Percentiles rank a stretch among this genome's conserved stretches.
Evolutionary conservation across 140 eudicot species (phyloP).

Genomic region (Anethum foeniculum): DNA sequence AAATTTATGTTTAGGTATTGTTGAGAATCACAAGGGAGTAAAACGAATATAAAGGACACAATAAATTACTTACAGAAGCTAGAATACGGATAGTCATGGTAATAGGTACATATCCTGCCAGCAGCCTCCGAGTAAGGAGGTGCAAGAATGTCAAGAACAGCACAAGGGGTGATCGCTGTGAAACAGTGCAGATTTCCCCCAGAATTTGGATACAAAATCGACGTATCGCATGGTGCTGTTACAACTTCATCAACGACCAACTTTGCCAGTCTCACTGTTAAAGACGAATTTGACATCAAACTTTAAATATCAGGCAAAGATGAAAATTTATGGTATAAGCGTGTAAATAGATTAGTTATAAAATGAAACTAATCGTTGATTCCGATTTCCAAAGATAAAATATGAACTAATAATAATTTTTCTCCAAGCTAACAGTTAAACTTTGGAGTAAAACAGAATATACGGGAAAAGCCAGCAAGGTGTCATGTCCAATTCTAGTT

Average conservation of each 20-base stretch:
- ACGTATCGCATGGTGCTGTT: constrained; percentile 76
- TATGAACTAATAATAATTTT: background rate
- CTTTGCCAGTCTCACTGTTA: constrained; percentile 81
- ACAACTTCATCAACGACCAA: constrained; percentile 70
- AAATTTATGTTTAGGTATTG: background rate
- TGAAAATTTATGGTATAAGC: background rate
- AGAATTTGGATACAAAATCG: constrained; percentile 61
- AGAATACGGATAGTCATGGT: constrained; percentile 78
- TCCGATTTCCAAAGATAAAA: background rate
- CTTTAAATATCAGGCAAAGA: background rate
- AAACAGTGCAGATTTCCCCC: constrained; percentile 95
- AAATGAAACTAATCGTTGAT: background rate
- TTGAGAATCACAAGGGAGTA: background rate
- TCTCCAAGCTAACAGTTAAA: background rate
- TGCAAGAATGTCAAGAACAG: constrained; percentile 84
- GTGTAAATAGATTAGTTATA: background rate
- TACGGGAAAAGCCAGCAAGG: background rate
- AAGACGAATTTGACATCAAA: background rate
- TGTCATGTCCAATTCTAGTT: background rate
- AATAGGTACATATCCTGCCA: constrained; percentile 85
- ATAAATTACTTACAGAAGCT: constrained; percentile 47
- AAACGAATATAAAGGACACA: background rate
- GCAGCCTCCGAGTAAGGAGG: constrained; percentile 81
- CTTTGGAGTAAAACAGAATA: background rate
- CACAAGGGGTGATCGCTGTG: constrained; percentile 89